These are phyloP conservation scores for Helminthosporium solani DNA, from an alignment of 2,329 filamentous ascomycete species.

Conservation along the genomic window DNA sequence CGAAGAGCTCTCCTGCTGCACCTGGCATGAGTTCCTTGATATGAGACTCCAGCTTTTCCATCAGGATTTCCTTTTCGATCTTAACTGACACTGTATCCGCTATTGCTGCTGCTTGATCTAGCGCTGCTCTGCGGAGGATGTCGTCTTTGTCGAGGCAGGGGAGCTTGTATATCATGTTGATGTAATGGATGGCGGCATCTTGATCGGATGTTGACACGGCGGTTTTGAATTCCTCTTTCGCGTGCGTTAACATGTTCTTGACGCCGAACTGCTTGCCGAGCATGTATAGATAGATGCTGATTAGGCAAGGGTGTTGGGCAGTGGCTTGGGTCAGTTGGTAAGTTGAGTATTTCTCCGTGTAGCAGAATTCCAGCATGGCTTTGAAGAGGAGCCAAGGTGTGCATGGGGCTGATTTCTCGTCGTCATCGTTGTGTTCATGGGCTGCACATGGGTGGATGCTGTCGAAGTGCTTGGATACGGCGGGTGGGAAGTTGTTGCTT, in stretches of 20 bases:
- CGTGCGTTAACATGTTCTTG: background rate
- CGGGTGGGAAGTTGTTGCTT: background rate
- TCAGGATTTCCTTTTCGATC: background rate
- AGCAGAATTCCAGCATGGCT: background rate
- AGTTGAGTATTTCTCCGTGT: background rate
- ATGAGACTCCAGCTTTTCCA: background rate
- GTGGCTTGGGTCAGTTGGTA: background rate
- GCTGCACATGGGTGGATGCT: no score
- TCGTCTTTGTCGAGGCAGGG: background rate
- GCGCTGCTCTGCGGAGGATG: background rate
- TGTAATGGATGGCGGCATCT: background rate
- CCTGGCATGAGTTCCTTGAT: constrained; percentile 1
- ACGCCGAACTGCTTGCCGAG: background rate
- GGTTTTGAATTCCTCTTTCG: background rate
- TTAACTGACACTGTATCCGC: background rate
- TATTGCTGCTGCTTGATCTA: background rate
- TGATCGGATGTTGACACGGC: background rate
- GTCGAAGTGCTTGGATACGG: background rate
- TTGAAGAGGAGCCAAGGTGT: background rate
- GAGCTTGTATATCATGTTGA: background rate
- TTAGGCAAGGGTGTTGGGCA: background rate
- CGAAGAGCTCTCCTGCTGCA: background rate
- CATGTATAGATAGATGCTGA: background rate
- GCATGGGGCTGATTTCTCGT: background rate
- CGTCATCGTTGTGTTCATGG: background rate